A percentile compares a stretch with the other conserved stretches of the same genome.
phyloP scores from a whole-genome alignment of 306 rosid genomes.

The Acacia acuminata region DNA sequence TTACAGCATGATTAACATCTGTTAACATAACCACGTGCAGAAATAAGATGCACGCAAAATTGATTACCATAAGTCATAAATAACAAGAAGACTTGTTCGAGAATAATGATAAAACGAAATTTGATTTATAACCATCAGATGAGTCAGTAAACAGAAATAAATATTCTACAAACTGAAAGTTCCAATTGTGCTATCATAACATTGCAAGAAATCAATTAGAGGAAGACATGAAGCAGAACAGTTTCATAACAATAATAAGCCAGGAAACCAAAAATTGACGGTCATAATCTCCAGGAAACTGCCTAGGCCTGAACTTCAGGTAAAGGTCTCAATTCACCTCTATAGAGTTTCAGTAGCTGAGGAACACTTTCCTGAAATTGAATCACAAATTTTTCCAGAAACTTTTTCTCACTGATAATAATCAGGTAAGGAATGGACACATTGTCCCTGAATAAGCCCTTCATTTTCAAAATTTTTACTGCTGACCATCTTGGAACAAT shows the following conservation, averaged over 20 bases:
- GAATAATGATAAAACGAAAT: too few relatives aligned
- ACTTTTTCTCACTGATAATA: neutral
- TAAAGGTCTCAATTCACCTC: neutral
- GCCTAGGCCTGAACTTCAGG: neutral
- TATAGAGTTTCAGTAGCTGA: neutral
- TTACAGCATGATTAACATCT: too few relatives aligned
- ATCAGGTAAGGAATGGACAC: fast-evolving
- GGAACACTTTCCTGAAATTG: neutral
- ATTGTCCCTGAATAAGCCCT: neutral
- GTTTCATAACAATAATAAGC: too few relatives aligned
- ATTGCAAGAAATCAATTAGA: neutral
- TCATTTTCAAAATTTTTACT: neutral
- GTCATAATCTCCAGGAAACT: neutral
- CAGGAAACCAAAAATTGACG: neutral
- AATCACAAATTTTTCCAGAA: neutral
- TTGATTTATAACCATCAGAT: too few relatives aligned
- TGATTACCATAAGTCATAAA: neutral
- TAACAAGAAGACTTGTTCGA: neutral
- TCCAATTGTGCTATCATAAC: neutral
- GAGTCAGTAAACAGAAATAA: too few relatives aligned
- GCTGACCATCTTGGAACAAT: slow-evolving; percentile 8
- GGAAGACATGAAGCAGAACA: neutral
- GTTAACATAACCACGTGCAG: too few relatives aligned
- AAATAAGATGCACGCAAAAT: too few relatives aligned
- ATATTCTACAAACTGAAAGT: neutral